These are phyloP conservation scores for Vitis cinerea DNA, from an alignment of 164 flowering plant species.

Conservation along the genomic window DNA sequence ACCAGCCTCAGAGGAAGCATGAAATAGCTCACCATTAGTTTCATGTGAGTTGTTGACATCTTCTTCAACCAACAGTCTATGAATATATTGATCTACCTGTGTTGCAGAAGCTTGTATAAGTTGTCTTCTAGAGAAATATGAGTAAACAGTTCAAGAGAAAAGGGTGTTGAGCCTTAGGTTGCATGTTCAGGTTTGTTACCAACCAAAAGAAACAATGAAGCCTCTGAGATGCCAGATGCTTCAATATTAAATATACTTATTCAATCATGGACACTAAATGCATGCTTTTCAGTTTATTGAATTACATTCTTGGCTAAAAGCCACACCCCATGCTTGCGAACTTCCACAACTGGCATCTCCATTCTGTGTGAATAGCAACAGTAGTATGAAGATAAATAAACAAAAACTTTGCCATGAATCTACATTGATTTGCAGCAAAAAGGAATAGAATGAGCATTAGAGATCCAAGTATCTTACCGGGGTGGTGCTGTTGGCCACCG, in stretches of 20 bases:
- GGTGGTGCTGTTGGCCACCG: constrained; percentile 96
- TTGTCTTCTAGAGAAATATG: not conserved
- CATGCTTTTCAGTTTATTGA: constrained; percentile 7
- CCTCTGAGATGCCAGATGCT: constrained; percentile 1
- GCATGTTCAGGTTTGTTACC: too few species aligned
- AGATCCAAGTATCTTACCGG: constrained; percentile 41
- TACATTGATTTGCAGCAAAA: not conserved
- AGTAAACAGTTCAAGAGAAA: not conserved
- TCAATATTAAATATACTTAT: constrained; percentile 1
- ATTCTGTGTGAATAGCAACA: constrained; percentile 46
- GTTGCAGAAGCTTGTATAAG: not conserved
- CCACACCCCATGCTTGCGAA: constrained; percentile 76
- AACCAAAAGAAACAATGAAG: not conserved
- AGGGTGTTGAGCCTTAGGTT: not conserved
- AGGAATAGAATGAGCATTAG: not conserved
- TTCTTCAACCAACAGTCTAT: constrained; percentile 83
- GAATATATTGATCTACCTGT: constrained; percentile 87
- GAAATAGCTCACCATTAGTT: constrained; percentile 45
- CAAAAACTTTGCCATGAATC: not conserved
- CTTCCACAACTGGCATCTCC: constrained; percentile 98
- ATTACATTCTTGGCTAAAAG: constrained; percentile 89
- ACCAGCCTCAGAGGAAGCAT: constrained; percentile 71
- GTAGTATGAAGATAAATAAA: constrained; percentile 7
- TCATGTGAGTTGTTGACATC: constrained; percentile 42
- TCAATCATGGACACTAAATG: not conserved